Percentiles rank a stretch among this genome's conserved stretches.
Evolutionary conservation across 768 basidiomycete species (phyloP).

Genomic region (Lactarius quietus): DNA sequence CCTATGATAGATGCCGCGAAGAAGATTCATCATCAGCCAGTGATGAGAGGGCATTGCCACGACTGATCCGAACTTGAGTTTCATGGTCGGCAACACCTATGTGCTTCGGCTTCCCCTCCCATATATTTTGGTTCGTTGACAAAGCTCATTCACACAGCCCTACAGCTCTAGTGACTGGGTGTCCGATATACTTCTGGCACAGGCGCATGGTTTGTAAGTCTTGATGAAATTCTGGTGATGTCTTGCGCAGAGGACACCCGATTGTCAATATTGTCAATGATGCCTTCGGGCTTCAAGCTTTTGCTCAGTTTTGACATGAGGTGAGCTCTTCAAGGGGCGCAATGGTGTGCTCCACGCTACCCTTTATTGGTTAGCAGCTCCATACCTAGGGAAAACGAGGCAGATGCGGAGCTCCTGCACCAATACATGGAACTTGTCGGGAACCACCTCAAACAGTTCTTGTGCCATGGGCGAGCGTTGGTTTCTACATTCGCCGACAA

Average conservation of each 20-base stretch:
- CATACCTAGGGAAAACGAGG: slow-evolving; percentile 16
- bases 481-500: slow-evolving; percentile 41
- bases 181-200: slow-evolving; percentile 13
- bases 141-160: background rate
- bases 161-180: slow-evolving; percentile 6
- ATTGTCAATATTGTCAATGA: slow-evolving; percentile 5
- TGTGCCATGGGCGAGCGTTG: slow-evolving; percentile 32
- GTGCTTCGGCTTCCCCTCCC: background rate
- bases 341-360: no score
- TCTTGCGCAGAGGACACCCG: background rate
- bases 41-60: background rate
- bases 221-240: background rate
- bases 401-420: slow-evolving; percentile 27
- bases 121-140: background rate
- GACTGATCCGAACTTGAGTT: slow-evolving; percentile 7
- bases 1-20: background rate
- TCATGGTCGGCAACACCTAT: slow-evolving; percentile 18
- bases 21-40: slow-evolving; percentile 22
- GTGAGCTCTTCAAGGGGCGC: slow-evolving; percentile 17
- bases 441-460: slow-evolving; percentile 34
- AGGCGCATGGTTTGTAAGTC: slow-evolving; percentile 15
- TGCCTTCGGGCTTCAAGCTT: slow-evolving; percentile 32
- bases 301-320: slow-evolving; percentile 41
- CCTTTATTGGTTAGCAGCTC: slow-evolving; percentile 33
- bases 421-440: slow-evolving; percentile 32